Evolutionary conservation across 1,284 basidiomycete species (phyloP).

Genomic region (Caloboletus firmus): DNA sequence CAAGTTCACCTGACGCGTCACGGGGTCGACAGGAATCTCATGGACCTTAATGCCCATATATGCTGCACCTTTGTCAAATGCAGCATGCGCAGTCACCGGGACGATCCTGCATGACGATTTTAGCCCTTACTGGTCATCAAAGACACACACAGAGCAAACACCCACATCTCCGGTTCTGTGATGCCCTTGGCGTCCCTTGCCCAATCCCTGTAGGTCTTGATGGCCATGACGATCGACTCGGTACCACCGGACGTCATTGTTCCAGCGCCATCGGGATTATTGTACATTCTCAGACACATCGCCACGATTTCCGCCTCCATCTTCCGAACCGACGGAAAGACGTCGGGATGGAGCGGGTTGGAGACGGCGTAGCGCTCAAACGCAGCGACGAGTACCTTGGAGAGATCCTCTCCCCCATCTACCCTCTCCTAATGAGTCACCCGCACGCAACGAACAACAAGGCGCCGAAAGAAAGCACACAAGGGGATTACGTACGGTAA

Average conservation of each 20-base stretch:
- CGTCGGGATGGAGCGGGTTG: constrained; percentile 94
- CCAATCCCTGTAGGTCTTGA: constrained; percentile 95
- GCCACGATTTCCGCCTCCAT: constrained; percentile 98
- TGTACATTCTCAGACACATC: constrained; percentile 90
- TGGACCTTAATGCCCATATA: constrained; percentile 95
- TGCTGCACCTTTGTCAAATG: constrained; percentile 90
- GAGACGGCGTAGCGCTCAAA: constrained; percentile 74
- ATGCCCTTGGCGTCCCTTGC: constrained; percentile 84
- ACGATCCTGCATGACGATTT: constrained; percentile 59
- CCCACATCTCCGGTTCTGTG: constrained; percentile 89
- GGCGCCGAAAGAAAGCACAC: neutral
- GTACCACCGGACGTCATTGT: constrained; percentile 95
- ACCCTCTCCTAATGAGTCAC: neutral
- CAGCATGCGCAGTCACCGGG: constrained; percentile 86
- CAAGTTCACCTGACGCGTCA: constrained; percentile 81
- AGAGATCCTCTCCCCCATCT: constrained; percentile 86
- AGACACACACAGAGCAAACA: constrained; percentile 2
- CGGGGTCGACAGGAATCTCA: constrained; percentile 80
- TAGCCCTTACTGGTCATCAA: neutral
- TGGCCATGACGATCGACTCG: constrained; percentile 92
- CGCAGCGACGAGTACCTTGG: constrained; percentile 67
- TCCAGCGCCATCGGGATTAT: constrained; percentile 83
- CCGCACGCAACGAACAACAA: constrained; percentile 1
- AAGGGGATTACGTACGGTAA: constrained; percentile 61
- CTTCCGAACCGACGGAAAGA: constrained; percentile 92